Percentiles rank a stretch among this genome's conserved stretches.
These are phyloP conservation scores for Helotiales sp. DNA, from an alignment of 2,329 filamentous ascomycete species.

Conservation along the genomic window DNA sequence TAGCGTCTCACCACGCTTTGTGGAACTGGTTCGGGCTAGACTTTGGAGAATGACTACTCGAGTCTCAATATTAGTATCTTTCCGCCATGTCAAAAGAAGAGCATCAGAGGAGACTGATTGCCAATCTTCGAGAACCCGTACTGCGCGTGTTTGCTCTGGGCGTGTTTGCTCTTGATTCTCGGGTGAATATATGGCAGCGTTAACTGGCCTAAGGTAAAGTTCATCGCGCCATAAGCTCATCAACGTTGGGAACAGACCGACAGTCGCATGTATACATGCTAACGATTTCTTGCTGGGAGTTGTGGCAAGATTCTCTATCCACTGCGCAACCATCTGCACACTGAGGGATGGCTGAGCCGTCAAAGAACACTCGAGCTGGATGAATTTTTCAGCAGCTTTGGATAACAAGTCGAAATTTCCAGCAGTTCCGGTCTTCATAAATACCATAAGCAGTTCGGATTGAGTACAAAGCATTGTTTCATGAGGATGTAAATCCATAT, in stretches of 20 bases:
- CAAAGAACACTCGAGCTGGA: not conserved
- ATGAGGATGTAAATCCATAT: not conserved
- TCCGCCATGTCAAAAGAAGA: slow-evolving; percentile 53
- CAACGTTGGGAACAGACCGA: not conserved
- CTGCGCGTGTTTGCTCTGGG: no score
- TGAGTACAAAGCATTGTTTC: not conserved
- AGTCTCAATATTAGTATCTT: slow-evolving; percentile 51
- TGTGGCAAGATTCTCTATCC: not conserved
- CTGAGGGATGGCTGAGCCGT: not conserved
- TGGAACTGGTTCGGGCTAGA: slow-evolving; percentile 47
- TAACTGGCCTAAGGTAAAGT: no score
- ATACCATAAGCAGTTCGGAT: not conserved
- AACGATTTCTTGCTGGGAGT: not conserved
- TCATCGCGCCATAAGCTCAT: not conserved
- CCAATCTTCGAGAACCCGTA: not conserved
- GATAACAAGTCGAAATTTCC: not conserved
- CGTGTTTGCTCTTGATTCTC: no score
- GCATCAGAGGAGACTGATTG: slow-evolving; percentile 31
- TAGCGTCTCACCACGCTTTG: not conserved
- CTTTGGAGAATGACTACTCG: slow-evolving; percentile 56
- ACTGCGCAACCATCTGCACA: not conserved
- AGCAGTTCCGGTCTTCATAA: not conserved
- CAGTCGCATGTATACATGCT: not conserved
- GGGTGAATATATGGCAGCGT: no score
- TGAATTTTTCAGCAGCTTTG: not conserved